phyloP scores from a whole-genome alignment of 345 rosid genomes.

The Brassica nigra region DNA sequence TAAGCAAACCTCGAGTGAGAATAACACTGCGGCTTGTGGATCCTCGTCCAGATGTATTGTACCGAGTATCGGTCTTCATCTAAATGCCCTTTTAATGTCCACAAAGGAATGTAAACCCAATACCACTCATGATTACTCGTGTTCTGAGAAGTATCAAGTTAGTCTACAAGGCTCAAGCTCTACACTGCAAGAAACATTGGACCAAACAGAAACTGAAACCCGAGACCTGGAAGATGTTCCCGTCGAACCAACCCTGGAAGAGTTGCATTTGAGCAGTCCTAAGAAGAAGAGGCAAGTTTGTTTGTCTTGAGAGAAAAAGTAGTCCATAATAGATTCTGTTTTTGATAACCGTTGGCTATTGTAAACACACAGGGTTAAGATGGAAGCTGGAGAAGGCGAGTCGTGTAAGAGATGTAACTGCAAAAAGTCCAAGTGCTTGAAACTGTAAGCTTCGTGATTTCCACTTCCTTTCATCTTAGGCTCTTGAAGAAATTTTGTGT shows the following conservation, averaged over 20 bases:
- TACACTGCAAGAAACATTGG: constrained; percentile 55
- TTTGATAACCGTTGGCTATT: not conserved
- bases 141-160: constrained; percentile 48
- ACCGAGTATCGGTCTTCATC: constrained; percentile 96
- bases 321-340: not conserved
- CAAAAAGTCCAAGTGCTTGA: constrained; percentile 92
- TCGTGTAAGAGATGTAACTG: constrained; percentile 96
- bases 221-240: constrained; percentile 37
- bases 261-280: constrained; percentile 67
- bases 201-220: constrained; percentile 46
- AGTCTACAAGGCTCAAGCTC: constrained; percentile 46
- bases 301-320: not conserved
- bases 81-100: constrained; percentile 70
- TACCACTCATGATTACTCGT: constrained; percentile 45
- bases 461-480: not conserved
- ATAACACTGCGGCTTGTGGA: constrained; percentile 25
- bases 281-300: constrained; percentile 73
- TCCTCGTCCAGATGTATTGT: constrained; percentile 47
- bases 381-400: constrained; percentile 67
- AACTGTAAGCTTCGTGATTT: constrained; percentile 71
- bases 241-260: constrained; percentile 48
- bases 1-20: constrained; percentile 41
- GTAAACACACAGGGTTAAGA: constrained; percentile 54
- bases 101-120: constrained; percentile 48
- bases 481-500: not conserved